Evolutionary conservation across 2,329 filamentous ascomycete species (phyloP).

Genomic region (Trichoderma atroviride): DNA sequence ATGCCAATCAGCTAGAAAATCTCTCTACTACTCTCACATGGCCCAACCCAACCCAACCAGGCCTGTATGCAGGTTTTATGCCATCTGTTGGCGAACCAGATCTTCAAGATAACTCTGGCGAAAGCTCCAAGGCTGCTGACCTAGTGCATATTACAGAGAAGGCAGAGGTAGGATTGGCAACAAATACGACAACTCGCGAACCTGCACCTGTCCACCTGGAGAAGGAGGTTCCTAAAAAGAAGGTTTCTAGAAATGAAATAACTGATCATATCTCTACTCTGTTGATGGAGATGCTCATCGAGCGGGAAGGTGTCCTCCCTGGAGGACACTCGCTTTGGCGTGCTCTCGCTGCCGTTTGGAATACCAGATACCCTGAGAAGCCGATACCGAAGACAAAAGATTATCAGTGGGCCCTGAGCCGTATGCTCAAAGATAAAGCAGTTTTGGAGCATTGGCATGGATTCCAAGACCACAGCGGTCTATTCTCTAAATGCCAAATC

Average conservation of each 20-base stretch:
- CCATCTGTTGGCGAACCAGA: neutral
- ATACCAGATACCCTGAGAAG: slow-evolving; percentile 44
- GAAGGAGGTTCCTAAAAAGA: neutral
- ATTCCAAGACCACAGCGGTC: slow-evolving; percentile 46
- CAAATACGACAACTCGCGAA: neutral
- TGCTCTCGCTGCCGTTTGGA: slow-evolving; percentile 51
- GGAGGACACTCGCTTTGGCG: slow-evolving; percentile 55
- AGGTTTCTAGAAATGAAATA: neutral
- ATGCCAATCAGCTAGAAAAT: neutral
- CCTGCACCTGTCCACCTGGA: neutral
- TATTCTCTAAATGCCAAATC: slow-evolving; percentile 49
- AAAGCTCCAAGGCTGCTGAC: neutral
- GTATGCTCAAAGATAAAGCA: slow-evolving; percentile 42
- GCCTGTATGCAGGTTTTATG: neutral
- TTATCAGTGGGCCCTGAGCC: slow-evolving; percentile 44
- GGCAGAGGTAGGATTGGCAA: neutral
- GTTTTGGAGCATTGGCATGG: slow-evolving; percentile 49
- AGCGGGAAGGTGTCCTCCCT: slow-evolving; percentile 52
- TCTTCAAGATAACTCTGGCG: neutral
- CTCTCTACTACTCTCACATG: neutral
- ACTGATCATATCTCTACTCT: slow-evolving; percentile 33
- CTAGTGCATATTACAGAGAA: neutral
- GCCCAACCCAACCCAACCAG: too few relatives aligned
- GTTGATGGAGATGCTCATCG: slow-evolving; percentile 37
- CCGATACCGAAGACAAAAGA: slow-evolving; percentile 46